Percentiles rank a stretch among this genome's conserved stretches.
Conservation (phyloP, 139 green algal species). For the Chlorella sp. region DNA sequence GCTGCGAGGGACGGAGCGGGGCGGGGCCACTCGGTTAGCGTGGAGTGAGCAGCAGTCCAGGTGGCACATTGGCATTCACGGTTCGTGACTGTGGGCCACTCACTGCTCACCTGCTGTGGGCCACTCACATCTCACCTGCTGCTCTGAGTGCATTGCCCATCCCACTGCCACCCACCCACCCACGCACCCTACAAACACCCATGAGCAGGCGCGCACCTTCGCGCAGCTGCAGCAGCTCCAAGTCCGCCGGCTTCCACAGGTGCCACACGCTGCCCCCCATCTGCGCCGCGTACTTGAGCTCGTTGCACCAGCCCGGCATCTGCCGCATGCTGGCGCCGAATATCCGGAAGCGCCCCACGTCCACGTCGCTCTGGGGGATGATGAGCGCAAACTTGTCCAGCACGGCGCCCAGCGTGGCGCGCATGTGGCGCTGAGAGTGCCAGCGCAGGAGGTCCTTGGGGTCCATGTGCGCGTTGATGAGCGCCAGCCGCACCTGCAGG, state of each 20-base stretch:
- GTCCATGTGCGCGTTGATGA: slow-evolving; percentile 48
- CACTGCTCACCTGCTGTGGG: too few relatives aligned
- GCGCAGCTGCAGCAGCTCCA: neutral
- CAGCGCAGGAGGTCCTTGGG: slow-evolving; percentile 31
- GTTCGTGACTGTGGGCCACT: too few relatives aligned
- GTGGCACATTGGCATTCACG: too few relatives aligned
- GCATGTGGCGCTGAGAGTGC: slow-evolving; percentile 18
- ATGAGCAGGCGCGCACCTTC: neutral
- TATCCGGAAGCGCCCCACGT: slow-evolving; percentile 56
- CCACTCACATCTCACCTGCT: too few relatives aligned
- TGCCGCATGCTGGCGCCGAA: slow-evolving; percentile 45
- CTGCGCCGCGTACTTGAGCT: slow-evolving; percentile 49
- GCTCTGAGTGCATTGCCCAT: too few relatives aligned
- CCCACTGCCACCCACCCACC: too few relatives aligned
- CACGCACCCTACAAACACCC: neutral
- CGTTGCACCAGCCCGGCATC: slow-evolving; percentile 60
- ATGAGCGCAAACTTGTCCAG: slow-evolving; percentile 46
- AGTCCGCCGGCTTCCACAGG: slow-evolving; percentile 23
- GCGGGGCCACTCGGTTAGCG: too few relatives aligned
- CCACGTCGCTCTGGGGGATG: slow-evolving; percentile 47
- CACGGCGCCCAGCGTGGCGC: slow-evolving; percentile 26
- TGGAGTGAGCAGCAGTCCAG: too few relatives aligned
- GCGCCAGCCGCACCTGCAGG: slow-evolving; percentile 39
- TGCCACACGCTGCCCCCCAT: slow-evolving; percentile 44
- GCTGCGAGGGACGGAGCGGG: too few relatives aligned